Evolutionary conservation across 2,329 filamentous ascomycete genomes (phyloP).

Genomic region (Aspergillus puulaauensis): DNA sequence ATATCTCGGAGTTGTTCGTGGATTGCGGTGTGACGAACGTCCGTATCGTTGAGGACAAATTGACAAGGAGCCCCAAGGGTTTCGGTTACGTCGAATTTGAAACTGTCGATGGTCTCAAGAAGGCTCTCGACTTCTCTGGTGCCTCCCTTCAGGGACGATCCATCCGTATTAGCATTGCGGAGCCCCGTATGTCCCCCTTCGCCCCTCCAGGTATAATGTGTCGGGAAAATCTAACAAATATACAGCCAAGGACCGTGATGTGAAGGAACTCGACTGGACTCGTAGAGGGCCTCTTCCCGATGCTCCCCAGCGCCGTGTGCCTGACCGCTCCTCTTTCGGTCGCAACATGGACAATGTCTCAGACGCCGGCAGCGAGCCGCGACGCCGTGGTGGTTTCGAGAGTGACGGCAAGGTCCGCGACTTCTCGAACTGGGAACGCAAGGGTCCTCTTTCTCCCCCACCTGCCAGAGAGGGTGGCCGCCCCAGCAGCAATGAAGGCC

Average conservation of each 20-base stretch:
- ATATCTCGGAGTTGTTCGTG: slow-evolving; percentile 81
- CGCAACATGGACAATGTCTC: slow-evolving; percentile 56
- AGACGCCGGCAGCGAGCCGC: slow-evolving; percentile 62
- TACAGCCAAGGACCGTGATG: slow-evolving; percentile 81
- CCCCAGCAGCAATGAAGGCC: slow-evolving; percentile 60
- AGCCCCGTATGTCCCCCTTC: slow-evolving; percentile 70
- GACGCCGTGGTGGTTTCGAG: slow-evolving; percentile 64
- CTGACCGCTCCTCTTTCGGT: slow-evolving; percentile 56
- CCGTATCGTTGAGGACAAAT: slow-evolving; percentile 93
- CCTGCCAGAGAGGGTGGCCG: slow-evolving; percentile 59
- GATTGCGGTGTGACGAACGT: slow-evolving; percentile 86
- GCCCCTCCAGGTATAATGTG: background rate
- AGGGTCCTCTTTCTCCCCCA: slow-evolving; percentile 80
- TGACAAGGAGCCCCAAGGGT: slow-evolving; percentile 91
- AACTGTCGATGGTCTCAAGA: slow-evolving; percentile 83
- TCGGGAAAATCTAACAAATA: slow-evolving; percentile 33
- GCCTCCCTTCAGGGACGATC: slow-evolving; percentile 81
- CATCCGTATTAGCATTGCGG: slow-evolving; percentile 91
- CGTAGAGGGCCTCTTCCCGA: slow-evolving; percentile 87
- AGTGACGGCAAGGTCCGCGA: slow-evolving; percentile 75
- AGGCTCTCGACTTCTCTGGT: slow-evolving; percentile 81
- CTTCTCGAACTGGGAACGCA: slow-evolving; percentile 90
- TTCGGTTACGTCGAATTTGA: slow-evolving; percentile 97
- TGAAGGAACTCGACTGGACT: slow-evolving; percentile 87
- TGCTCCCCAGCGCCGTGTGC: slow-evolving; percentile 58